These are phyloP conservation scores for Cyberlindnera samutprakarnensis DNA, from an alignment of 805 yeast genomes.

Conservation along the genomic window DNA sequence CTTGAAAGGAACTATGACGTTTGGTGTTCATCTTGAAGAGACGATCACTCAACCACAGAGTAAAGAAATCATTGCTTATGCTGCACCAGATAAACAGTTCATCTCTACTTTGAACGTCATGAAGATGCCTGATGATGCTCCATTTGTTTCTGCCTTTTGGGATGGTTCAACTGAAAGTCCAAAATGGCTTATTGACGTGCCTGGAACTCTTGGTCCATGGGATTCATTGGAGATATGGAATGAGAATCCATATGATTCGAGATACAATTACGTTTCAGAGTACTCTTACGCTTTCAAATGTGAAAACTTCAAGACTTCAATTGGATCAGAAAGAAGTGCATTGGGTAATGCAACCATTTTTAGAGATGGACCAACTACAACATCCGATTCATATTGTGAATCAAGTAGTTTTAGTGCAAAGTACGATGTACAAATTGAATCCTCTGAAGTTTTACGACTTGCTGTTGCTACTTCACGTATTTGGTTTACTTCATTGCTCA, in stretches of 20 bases:
- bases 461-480: no score
- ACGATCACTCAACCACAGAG: not conserved
- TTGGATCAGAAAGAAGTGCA: not conserved
- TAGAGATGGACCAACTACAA: no score
- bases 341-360: not conserved
- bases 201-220: not conserved
- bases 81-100: not conserved
- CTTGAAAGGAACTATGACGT: not conserved
- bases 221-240: not conserved
- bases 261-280: not conserved
- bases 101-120: not conserved
- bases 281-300: not conserved
- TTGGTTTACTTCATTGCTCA: no score
- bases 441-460: no score
- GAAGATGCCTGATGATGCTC: not conserved
- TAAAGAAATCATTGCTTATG: not conserved
- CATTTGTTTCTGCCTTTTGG: not conserved
- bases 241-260: not conserved
- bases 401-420: no score
- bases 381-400: no score
- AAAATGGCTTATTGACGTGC: not conserved
- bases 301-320: not conserved
- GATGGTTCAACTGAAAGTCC: not conserved
- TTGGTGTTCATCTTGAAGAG: not conserved
- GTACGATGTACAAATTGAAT: no score